A percentile compares a stretch with the other conserved stretches of the same genome.
Conservation (phyloP, 768 basidiomycete species). For the Chalciporus piperatus region DNA sequence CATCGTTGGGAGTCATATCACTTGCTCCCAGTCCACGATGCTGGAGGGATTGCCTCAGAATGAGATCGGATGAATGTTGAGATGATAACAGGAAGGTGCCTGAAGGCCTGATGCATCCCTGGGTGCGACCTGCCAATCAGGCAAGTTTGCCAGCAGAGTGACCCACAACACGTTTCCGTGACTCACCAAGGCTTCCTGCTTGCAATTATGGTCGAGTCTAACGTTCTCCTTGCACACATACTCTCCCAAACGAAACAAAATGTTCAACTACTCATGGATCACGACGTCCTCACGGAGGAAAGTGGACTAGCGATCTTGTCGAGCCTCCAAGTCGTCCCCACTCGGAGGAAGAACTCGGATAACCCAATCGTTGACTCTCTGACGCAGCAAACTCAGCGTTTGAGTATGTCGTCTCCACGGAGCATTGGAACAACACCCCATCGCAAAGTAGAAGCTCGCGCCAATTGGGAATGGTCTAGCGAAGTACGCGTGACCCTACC, state of each 20-base stretch:
- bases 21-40: too few relatives aligned
- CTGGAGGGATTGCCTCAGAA: too few relatives aligned
- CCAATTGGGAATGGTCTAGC: constrained; percentile 30
- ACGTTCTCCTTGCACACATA: constrained; percentile 34
- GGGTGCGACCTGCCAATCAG: background rate
- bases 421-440: background rate
- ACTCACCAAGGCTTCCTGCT: background rate
- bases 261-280: constrained; percentile 42
- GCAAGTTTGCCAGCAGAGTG: background rate
- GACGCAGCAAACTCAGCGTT: constrained; percentile 19
- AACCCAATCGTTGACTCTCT: constrained; percentile 18
- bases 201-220: constrained; percentile 23
- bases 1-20: too few relatives aligned
- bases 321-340: constrained; percentile 32
- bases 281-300: constrained; percentile 39
- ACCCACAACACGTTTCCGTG: too few relatives aligned
- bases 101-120: too few relatives aligned
- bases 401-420: constrained; percentile 25
- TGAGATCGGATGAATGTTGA: too few relatives aligned
- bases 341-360: constrained; percentile 19
- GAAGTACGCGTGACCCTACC: constrained; percentile 19
- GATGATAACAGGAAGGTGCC: too few relatives aligned
- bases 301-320: constrained; percentile 40
- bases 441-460: constrained; percentile 26
- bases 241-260: constrained; percentile 47